Evolutionary conservation across 106 monocot species (phyloP).

Genomic region (Iris macrosiphon): DNA sequence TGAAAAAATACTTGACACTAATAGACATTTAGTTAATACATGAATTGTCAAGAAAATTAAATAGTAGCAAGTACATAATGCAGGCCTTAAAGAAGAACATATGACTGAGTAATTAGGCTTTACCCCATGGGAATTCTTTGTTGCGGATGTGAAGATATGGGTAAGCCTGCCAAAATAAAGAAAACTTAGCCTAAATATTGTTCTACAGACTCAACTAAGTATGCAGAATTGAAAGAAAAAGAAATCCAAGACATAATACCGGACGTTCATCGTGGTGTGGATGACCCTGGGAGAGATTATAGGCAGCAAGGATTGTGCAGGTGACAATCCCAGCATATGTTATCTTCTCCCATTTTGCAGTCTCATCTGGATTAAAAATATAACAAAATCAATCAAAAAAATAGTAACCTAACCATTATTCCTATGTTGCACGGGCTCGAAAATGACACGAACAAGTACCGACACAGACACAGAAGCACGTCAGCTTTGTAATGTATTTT

Average conservation of each 20-base stretch:
- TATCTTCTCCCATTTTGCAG: conserved; percentile 81
- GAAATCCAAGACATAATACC: conserved; percentile 17
- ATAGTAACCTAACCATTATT: background rate
- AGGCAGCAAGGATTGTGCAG: conserved; percentile 41
- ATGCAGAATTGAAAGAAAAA: background rate
- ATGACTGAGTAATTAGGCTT: too few species aligned
- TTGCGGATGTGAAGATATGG: conserved; percentile 71
- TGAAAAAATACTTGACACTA: too few species aligned
- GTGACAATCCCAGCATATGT: conserved; percentile 51
- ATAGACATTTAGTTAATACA: too few species aligned
- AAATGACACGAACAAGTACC: too few species aligned
- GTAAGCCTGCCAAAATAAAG: conserved; percentile 36
- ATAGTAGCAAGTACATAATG: too few species aligned
- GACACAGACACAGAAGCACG: too few species aligned
- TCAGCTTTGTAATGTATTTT: too few species aligned
- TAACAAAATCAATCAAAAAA: background rate
- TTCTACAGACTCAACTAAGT: background rate
- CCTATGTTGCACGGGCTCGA: background rate
- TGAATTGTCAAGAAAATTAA: too few species aligned
- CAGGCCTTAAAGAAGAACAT: too few species aligned
- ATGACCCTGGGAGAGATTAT: conserved; percentile 62
- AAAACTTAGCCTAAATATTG: background rate
- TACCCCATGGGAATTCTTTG: conserved; percentile 88
- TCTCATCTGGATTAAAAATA: conserved; percentile 33
- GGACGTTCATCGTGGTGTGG: conserved; percentile 46